Evolutionary conservation across 2,329 filamentous ascomycete genomes (phyloP).

Genomic region (Colletotrichum cuscutae): DNA sequence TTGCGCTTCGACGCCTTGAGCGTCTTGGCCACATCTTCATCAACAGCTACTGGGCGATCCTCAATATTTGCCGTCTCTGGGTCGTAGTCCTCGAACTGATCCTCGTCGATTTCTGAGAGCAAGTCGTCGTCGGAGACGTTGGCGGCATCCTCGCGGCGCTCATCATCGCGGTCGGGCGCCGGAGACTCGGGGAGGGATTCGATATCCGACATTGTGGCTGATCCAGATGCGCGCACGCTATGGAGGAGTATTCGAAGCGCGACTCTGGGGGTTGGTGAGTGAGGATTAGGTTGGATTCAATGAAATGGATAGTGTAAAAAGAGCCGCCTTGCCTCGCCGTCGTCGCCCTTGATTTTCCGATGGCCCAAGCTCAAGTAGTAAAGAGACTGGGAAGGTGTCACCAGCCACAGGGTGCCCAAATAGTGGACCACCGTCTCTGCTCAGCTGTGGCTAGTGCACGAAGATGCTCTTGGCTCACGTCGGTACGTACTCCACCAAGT

Average conservation of each 20-base stretch:
- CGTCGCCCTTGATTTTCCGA: conserved; percentile 26
- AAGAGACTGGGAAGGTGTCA: background rate
- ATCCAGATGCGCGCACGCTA: background rate
- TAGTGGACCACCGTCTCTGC: background rate
- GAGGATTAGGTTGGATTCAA: background rate
- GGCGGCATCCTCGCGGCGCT: conserved; percentile 46
- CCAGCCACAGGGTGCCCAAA: background rate
- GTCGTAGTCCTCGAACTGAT: conserved; percentile 77
- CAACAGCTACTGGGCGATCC: conserved; percentile 73
- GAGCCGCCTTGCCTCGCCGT: background rate
- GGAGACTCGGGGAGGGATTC: conserved; percentile 54
- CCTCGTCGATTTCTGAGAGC: conserved; percentile 76
- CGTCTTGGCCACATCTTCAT: conserved; percentile 72
- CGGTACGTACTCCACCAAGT: background rate
- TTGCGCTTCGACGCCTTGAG: conserved; percentile 74
- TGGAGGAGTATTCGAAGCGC: background rate
- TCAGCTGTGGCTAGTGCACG: background rate
- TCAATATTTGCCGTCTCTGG: conserved; percentile 71
- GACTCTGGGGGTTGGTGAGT: background rate
- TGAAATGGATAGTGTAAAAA: background rate
- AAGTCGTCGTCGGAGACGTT: conserved; percentile 62
- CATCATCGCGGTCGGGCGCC: conserved; percentile 45
- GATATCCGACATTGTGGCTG: conserved; percentile 56
- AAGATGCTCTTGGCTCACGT: background rate
- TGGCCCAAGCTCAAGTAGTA: conserved; percentile 29